These are phyloP conservation scores for Solanum chilense DNA, from an alignment of 257 asterid genomes.

Conservation along the genomic window DNA sequence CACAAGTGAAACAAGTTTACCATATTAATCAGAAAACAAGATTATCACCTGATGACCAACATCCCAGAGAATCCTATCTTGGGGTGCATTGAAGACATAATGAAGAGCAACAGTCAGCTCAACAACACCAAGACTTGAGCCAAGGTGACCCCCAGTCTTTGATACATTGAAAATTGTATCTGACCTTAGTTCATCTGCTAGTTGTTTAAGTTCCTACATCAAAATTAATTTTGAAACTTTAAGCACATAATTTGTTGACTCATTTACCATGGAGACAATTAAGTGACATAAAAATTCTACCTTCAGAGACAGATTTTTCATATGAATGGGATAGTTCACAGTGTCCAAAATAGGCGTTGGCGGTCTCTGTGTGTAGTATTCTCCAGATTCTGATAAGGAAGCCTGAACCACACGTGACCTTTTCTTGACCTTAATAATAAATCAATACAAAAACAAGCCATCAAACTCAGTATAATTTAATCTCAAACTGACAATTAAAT, in stretches of 20 bases:
- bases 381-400: slow-evolving; percentile 62
- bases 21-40: not conserved
- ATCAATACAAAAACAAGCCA: slow-evolving; percentile 8
- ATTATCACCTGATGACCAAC: slow-evolving; percentile 89
- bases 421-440: slow-evolving; percentile 35
- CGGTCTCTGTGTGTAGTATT: slow-evolving; percentile 80
- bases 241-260: not conserved
- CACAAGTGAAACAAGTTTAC: not conserved
- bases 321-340: slow-evolving; percentile 81
- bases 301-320: slow-evolving; percentile 87
- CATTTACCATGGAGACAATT: not conserved
- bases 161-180: slow-evolving; percentile 94
- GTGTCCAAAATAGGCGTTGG: slow-evolving; percentile 96
- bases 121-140: slow-evolving; percentile 91
- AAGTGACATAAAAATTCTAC: slow-evolving; percentile 15
- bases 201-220: slow-evolving; percentile 79
- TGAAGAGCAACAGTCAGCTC: slow-evolving; percentile 98
- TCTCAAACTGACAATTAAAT: not conserved
- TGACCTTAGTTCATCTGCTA: slow-evolving; percentile 79
- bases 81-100: slow-evolving; percentile 82
- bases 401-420: slow-evolving; percentile 45
- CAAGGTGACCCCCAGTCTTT: slow-evolving; percentile 96
- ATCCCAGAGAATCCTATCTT: slow-evolving; percentile 92
- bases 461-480: slow-evolving; percentile 10
- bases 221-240: not conserved